These are phyloP conservation scores for Aspergillus tanneri DNA, from an alignment of 2,329 filamentous ascomycete species.

Conservation along the genomic window DNA sequence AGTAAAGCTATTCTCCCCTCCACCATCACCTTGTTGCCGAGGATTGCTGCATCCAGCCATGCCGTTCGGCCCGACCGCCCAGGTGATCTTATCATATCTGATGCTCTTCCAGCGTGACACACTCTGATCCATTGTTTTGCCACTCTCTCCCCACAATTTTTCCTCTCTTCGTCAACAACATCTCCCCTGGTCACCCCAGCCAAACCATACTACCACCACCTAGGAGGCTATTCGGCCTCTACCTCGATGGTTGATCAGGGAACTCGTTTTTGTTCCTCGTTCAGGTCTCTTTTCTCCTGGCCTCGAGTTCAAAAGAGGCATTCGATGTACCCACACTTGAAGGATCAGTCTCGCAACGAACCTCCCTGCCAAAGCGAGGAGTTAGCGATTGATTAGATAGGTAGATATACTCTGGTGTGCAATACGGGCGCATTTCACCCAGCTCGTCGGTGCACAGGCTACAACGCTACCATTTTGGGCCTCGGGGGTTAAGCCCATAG, in stretches of 20 bases:
- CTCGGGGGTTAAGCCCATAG: constrained; percentile 26
- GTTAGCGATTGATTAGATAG: not conserved
- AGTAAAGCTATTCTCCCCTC: not conserved
- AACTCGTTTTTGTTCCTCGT: not conserved
- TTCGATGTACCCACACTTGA: constrained; percentile 9
- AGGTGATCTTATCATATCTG: constrained; percentile 29
- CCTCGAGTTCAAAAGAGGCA: not conserved
- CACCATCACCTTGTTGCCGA: too few relatives aligned
- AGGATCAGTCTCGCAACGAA: constrained; percentile 10
- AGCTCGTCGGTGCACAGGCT: constrained; percentile 13
- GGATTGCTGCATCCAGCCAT: not conserved
- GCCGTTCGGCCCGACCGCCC: constrained; percentile 16
- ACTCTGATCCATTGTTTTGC: constrained; percentile 16
- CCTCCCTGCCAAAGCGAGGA: constrained; percentile 4
- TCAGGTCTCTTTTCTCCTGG: not conserved
- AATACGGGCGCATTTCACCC: not conserved
- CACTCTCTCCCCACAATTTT: constrained; percentile 18
- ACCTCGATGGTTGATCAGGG: not conserved
- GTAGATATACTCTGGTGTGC: not conserved
- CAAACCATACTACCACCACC: not conserved
- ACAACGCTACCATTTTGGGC: constrained; percentile 22
- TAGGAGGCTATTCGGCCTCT: not conserved
- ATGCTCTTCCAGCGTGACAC: constrained; percentile 16
- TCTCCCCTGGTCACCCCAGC: constrained; percentile 4
- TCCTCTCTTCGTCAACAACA: constrained; percentile 4